Conservation (phyloP, 805 yeast species). For the Candida bentonensis region DNA sequence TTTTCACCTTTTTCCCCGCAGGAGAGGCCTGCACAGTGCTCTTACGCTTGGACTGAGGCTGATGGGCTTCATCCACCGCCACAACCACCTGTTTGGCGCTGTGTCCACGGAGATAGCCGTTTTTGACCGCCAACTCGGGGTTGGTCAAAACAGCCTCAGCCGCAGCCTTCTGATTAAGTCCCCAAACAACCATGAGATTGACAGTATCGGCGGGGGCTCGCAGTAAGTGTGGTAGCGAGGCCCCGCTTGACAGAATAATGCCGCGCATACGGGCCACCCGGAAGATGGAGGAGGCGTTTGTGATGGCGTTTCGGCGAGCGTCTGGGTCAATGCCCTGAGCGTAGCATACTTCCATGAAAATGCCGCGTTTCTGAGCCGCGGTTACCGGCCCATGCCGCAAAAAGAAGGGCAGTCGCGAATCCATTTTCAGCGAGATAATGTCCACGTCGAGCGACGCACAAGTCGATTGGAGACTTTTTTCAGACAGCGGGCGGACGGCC, state of each 20-base stretch:
- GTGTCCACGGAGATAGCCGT: constrained; percentile 58
- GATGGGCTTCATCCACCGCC: constrained; percentile 17
- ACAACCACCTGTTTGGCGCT: constrained; percentile 59
- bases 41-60: too few relatives aligned
- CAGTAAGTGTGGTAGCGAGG: constrained; percentile 29
- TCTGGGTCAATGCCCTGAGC: constrained; percentile 28
- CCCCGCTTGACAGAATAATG: constrained; percentile 66
- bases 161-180: constrained; percentile 52
- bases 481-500: constrained; percentile 69
- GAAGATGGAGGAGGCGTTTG: constrained; percentile 58
- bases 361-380: constrained; percentile 70
- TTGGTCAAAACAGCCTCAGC: constrained; percentile 42
- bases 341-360: constrained; percentile 69
- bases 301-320: constrained; percentile 47
- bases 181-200: constrained; percentile 52
- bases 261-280: constrained; percentile 77
- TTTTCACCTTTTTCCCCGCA: too few relatives aligned
- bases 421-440: constrained; percentile 57
- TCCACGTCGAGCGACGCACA: constrained; percentile 71
- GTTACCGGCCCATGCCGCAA: constrained; percentile 75
- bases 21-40: too few relatives aligned
- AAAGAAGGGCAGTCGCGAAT: constrained; percentile 54
- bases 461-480: constrained; percentile 62
- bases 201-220: constrained; percentile 57
- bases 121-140: constrained; percentile 52